A percentile compares a stretch with the other conserved stretches of the same genome.
Evolutionary conservation across 495 filamentous ascomycete species (phyloP).

Genomic region (Neurospora pannonica): DNA sequence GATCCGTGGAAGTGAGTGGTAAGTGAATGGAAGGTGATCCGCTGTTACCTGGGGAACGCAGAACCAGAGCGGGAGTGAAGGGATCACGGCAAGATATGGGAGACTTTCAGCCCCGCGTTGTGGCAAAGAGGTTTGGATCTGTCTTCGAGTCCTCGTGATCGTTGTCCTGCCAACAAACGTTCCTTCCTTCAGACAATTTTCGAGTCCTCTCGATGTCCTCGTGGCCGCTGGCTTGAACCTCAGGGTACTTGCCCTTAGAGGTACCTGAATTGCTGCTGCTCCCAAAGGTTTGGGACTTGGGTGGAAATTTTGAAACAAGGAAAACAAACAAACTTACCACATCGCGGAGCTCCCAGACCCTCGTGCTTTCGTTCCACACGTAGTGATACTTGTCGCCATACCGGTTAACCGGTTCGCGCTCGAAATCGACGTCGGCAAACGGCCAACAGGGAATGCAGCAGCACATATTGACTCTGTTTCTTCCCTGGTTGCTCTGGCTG

Average conservation of each 20-base stretch:
- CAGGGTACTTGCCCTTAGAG: neutral
- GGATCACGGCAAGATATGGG: neutral
- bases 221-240: neutral
- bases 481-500: neutral
- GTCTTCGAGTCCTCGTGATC: neutral
- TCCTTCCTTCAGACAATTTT: neutral
- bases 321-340: constrained; percentile 8
- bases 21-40: neutral
- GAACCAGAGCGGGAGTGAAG: neutral
- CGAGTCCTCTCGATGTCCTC: neutral
- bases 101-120: neutral
- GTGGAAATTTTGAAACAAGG: neutral
- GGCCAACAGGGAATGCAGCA: constrained; percentile 34
- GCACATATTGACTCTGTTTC: neutral
- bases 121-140: neutral
- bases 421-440: constrained; percentile 31
- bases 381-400: constrained; percentile 15
- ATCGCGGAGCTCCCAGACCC: constrained; percentile 17
- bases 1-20: neutral
- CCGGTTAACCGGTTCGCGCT: constrained; percentile 14
- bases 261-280: neutral
- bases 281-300: neutral
- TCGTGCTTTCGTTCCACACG: constrained; percentile 22
- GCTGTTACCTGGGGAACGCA: neutral
- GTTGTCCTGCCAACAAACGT: neutral